phyloP scores from a whole-genome alignment of 257 asterid species.

The Voacanga thouarsii region DNA sequence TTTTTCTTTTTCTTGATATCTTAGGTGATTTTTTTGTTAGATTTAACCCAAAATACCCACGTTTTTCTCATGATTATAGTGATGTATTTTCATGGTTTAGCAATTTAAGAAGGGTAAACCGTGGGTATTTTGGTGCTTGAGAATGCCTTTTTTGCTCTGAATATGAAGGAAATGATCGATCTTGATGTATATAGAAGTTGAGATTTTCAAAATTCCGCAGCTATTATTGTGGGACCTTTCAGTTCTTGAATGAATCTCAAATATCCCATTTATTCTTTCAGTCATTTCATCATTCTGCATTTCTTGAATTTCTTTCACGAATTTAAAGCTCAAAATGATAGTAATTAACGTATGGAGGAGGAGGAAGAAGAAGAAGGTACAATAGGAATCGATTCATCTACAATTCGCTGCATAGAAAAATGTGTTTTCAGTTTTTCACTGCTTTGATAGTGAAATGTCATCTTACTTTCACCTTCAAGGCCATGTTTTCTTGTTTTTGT shows the following conservation, averaged over 20 bases:
- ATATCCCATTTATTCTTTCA: not conserved
- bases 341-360: no score
- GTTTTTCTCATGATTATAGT: conserved; percentile 33
- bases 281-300: not conserved
- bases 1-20: not conserved
- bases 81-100: conserved; percentile 10
- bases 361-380: not conserved
- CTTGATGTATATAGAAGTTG: conserved; percentile 31
- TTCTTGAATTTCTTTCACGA: not conserved
- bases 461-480: not conserved
- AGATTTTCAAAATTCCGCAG: conserved; percentile 6
- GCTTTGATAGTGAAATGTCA: conserved; percentile 11
- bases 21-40: conserved; percentile 14
- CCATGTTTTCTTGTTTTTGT: conserved; percentile 7
- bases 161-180: conserved; percentile 23
- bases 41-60: conserved; percentile 71
- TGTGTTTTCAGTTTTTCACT: conserved; percentile 17
- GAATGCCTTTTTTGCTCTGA: conserved; percentile 15
- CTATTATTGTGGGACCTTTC: not conserved
- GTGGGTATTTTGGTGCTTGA: conserved; percentile 75
- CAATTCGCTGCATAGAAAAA: not conserved
- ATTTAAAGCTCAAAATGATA: no score
- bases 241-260: not conserved
- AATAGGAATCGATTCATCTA: not conserved
- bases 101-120: conserved; percentile 43